phyloP scores from a whole-genome alignment of 192 early-diverging fungal genomes.

The Coemansia sp. region DNA sequence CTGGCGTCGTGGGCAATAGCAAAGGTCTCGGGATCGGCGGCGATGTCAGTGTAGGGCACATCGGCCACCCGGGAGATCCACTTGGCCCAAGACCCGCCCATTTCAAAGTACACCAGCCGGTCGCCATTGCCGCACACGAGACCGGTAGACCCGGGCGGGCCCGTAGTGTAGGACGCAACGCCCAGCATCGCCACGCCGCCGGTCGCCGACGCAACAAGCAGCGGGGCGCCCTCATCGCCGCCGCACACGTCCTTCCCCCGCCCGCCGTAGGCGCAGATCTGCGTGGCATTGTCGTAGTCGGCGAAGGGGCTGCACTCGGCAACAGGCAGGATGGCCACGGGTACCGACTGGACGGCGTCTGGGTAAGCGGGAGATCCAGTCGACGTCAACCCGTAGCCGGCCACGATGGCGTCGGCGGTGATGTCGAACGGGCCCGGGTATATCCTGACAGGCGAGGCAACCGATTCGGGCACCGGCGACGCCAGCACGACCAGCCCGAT shows the following conservation, averaged over 20 bases:
- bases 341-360: background rate
- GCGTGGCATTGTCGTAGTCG: constrained; percentile 15
- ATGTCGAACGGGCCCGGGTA: background rate
- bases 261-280: constrained; percentile 16
- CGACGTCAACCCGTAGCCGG: constrained; percentile 13
- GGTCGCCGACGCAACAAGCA: constrained; percentile 9
- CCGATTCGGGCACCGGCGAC: constrained; percentile 12
- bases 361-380: background rate
- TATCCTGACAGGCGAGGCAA: constrained; percentile 22
- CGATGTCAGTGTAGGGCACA: constrained; percentile 14
- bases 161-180: constrained; percentile 19
- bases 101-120: constrained; percentile 19
- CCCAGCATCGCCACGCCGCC: constrained; percentile 16
- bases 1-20: background rate
- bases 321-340: background rate
- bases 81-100: constrained; percentile 15
- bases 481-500: constrained; percentile 25
- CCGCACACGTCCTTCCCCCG: constrained; percentile 5
- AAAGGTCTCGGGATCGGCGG: background rate
- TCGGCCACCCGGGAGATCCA: constrained; percentile 18
- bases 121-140: background rate
- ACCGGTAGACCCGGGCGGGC: background rate
- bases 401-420: constrained; percentile 5
- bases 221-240: constrained; percentile 32
- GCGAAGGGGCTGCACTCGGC: constrained; percentile 9